Evolutionary conservation across 2,329 filamentous ascomycete species (phyloP), one percentile per base, ranked within the genome.

Genomic region (Sarocladium kiliense): DNA sequence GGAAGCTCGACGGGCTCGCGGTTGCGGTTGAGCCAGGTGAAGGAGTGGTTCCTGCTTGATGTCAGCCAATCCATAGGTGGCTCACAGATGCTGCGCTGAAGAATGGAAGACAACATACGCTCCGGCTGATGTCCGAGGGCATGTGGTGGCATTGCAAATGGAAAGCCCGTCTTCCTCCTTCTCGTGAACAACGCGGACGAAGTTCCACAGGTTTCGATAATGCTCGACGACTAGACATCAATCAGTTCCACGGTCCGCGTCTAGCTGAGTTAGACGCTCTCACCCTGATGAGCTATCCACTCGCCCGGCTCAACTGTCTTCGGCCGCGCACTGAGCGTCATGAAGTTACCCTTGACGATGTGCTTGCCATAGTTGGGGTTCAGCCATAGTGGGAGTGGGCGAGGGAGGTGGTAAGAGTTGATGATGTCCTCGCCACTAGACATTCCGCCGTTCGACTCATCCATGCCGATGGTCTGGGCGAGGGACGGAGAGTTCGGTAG

Each of bases 321-420:
- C 21, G 93, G 93, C 67, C 92, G 88, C 51, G 91, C 91, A 65
- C 92, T 95, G 57, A 97, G 75, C 11, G 93, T 97, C 87, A 96
- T 91, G 69, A 97, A 97, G 75, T 97, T 97, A 57, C 93, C 93
- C 76, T 93, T 96, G 66, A 97, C 92, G 61, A 96, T 96, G 66
- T 96, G 85, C 68, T 87, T 89, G 55, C 88, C 86, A 67, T 89
- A 88, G 58, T 84, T 75, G 55, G 87, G 80, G 65, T 89, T 87
- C 65, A 91, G 83, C 84, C 89, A 91, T 58, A 89, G 74, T 16
- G 89, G 89, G 57, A 85, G 75, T 30, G 82, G 81, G 39, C 82
- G 79, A 57, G 86, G 86, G 57, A 89, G 76, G 62, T 86, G 83
- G 65, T 85, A 86, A 12, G 76, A 75, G 62, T 75, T 74, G 60